These are phyloP conservation scores for Zymoseptoria brevis DNA, from an alignment of 2,329 filamentous ascomycete genomes.

Conservation along the genomic window DNA sequence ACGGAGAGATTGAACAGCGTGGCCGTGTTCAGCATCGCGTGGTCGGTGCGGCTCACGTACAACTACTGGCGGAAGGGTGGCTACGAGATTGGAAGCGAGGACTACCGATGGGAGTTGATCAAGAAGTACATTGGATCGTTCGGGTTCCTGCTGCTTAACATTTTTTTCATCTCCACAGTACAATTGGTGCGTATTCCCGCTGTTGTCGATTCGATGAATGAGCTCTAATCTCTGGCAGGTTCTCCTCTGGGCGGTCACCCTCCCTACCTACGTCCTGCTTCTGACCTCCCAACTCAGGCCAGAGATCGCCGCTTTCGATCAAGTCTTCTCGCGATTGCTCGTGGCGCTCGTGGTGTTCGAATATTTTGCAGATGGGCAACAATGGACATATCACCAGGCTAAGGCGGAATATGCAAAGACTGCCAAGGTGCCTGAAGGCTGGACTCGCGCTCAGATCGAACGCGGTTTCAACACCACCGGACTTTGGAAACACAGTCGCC, in stretches of 20 bases:
- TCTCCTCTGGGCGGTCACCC: conserved; percentile 68
- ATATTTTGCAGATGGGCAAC: conserved; percentile 81
- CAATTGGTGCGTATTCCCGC: conserved; percentile 48
- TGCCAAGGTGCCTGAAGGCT: conserved; percentile 57
- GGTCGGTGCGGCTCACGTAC: conserved; percentile 68
- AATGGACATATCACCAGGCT: conserved; percentile 81
- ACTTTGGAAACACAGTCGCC: conserved; percentile 78
- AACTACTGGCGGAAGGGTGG: conserved; percentile 97
- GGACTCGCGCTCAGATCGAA: conserved; percentile 65
- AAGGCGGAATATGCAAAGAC: conserved; percentile 68
- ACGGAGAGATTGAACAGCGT: conserved; percentile 65
- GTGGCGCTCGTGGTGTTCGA: conserved; percentile 56
- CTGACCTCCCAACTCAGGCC: conserved; percentile 57
- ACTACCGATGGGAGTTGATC: conserved; percentile 85
- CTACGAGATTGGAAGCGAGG: conserved; percentile 80
- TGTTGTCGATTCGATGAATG: background rate
- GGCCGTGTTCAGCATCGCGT: conserved; percentile 61
- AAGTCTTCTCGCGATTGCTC: conserved; percentile 48
- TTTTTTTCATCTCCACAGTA: conserved; percentile 76
- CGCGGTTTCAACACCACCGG: conserved; percentile 81
- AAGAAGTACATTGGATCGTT: conserved; percentile 54
- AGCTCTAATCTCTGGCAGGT: conserved; percentile 39
- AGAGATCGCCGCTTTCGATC: conserved; percentile 45
- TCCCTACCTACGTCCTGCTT: conserved; percentile 77
- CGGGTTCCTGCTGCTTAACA: conserved; percentile 76